Conservation (phyloP, 345 rosid species). For the Ceriops decandra region DNA sequence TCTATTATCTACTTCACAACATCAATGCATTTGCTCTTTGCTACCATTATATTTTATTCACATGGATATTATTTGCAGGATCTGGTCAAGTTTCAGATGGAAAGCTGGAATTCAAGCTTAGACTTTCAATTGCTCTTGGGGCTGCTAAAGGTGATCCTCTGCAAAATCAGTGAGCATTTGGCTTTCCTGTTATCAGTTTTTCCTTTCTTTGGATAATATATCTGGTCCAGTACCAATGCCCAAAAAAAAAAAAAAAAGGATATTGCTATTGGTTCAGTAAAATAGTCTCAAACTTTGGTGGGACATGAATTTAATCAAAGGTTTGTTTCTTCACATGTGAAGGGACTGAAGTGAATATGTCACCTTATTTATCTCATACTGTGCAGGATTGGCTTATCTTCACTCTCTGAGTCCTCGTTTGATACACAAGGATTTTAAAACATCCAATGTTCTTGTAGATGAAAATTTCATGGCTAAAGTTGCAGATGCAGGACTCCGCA, state of each 20-base stretch:
- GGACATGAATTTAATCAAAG: conserved; percentile 3
- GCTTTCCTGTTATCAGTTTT: conserved; percentile 65
- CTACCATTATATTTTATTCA: conserved; percentile 1
- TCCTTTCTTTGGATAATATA: conserved; percentile 35
- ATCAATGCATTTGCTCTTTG: neutral
- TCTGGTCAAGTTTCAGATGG: conserved; percentile 55
- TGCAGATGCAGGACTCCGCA: conserved; percentile 88
- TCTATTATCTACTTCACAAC: neutral
- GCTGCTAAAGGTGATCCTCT: conserved; percentile 96
- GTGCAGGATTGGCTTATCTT: conserved; percentile 83
- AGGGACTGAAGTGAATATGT: conserved; percentile 23
- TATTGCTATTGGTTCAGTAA: conserved; percentile 13
- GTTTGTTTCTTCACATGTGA: conserved; percentile 8
- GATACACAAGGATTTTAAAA: conserved; percentile 87
- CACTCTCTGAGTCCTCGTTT: conserved; percentile 80
- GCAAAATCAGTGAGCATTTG: conserved; percentile 79
- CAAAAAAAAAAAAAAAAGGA: neutral
- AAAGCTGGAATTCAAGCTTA: conserved; percentile 89
- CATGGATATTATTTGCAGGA: conserved; percentile 36
- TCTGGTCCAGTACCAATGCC: neutral
- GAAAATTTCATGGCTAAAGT: conserved; percentile 83
- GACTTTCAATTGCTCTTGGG: conserved; percentile 84
- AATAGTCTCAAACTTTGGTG: conserved; percentile 25
- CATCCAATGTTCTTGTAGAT: conserved; percentile 90
- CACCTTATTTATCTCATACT: conserved; percentile 18